These are phyloP conservation scores for Microbotryum violaceum DNA, from an alignment of 1,284 basidiomycete genomes.

Conservation along the genomic window DNA sequence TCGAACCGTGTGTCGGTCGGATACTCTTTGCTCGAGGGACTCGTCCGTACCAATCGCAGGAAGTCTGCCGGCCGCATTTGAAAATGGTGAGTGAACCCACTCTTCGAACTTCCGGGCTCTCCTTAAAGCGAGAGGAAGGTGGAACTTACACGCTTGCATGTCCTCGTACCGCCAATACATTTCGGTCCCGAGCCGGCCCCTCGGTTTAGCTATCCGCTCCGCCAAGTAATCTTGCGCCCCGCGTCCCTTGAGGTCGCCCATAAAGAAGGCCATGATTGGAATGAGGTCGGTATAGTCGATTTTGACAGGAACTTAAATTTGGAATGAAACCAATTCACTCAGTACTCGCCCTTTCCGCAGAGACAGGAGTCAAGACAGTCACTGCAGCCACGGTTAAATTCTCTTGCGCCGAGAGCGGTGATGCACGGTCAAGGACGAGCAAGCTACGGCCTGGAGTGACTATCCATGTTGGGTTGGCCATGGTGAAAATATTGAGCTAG, in stretches of 20 bases:
- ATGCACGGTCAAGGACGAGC: no score
- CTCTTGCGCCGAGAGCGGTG: background rate
- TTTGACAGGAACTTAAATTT: constrained; percentile 40
- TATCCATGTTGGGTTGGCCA: no score
- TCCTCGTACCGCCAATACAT: constrained; percentile 26
- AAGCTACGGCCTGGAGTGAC: no score
- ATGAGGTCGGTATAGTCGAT: constrained; percentile 46
- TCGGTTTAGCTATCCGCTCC: constrained; percentile 28
- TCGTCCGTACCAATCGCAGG: background rate
- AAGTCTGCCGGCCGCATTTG: background rate
- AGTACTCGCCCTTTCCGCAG: background rate
- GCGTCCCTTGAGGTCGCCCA: constrained; percentile 38
- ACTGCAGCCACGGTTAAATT: constrained; percentile 35
- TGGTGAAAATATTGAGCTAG: no score
- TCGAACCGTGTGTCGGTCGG: no score
- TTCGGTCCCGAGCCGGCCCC: constrained; percentile 31
- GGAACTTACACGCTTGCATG: constrained; percentile 8
- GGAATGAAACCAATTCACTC: no score
- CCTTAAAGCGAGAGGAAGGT: background rate
- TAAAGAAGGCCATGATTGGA: constrained; percentile 54
- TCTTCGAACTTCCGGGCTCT: no score
- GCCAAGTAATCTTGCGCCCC: constrained; percentile 29
- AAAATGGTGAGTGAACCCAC: no score
- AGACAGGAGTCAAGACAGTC: constrained; percentile 27
- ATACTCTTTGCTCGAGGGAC: background rate